These are phyloP conservation scores for Polyplosphaeria fusca DNA, from an alignment of 495 filamentous ascomycete species.

Conservation along the genomic window DNA sequence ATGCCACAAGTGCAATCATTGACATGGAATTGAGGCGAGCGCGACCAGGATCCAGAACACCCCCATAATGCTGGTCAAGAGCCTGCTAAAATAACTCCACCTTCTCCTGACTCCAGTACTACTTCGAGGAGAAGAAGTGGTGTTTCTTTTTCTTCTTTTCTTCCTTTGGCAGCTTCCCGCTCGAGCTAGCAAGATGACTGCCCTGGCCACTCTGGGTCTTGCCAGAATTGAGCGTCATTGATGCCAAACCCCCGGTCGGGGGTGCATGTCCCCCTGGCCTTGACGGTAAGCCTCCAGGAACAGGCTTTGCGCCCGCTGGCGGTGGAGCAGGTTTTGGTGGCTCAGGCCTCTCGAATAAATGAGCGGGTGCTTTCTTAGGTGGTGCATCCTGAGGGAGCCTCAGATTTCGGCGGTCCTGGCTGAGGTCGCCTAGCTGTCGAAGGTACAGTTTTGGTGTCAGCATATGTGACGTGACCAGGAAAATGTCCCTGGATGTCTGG, in stretches of 20 bases:
- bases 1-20: neutral
- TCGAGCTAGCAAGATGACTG: constrained; percentile 14
- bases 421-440: constrained; percentile 75
- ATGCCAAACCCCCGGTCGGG: constrained; percentile 57
- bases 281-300: constrained; percentile 14
- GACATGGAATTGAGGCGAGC: neutral
- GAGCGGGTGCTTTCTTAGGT: constrained; percentile 73
- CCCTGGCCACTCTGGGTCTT: constrained; percentile 33
- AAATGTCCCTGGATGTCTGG: constrained; percentile 70
- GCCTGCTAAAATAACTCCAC: too few species aligned
- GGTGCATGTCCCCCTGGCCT: constrained; percentile 40
- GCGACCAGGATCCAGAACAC: neutral
- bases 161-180: constrained; percentile 38
- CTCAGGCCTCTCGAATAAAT: constrained; percentile 76
- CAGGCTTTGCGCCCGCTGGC: constrained; percentile 42
- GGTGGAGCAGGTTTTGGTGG: constrained; percentile 45
- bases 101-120: too few species aligned
- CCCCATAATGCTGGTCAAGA: neutral
- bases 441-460: constrained; percentile 75
- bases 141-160: constrained; percentile 70
- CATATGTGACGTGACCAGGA: constrained; percentile 90
- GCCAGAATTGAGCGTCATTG: constrained; percentile 52
- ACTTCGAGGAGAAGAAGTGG: constrained; percentile 71
- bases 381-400: constrained; percentile 79
- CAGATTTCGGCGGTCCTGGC: constrained; percentile 66